Evolutionary conservation across 2,329 filamentous ascomycete genomes (phyloP).

Genomic region (Phialophora verrucosa): DNA sequence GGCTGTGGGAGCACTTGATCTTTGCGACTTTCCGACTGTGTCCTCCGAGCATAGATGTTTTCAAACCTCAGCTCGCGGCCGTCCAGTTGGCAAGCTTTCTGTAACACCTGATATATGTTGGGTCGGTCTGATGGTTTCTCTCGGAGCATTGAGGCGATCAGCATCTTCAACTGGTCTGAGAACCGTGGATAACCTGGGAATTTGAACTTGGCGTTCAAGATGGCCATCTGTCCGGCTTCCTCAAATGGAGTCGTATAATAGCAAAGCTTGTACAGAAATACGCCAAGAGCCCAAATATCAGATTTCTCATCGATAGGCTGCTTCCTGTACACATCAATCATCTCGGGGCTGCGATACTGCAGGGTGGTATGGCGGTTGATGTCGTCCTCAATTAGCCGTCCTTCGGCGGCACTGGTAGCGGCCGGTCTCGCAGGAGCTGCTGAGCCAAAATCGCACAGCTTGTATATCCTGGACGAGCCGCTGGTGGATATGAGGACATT

Average conservation of each 20-base stretch:
- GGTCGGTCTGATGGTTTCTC: constrained; percentile 80
- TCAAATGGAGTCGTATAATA: constrained; percentile 99
- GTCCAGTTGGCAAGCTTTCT: constrained; percentile 87
- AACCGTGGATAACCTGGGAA: constrained; percentile 88
- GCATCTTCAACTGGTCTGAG: constrained; percentile 83
- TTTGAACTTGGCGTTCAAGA: constrained; percentile 92
- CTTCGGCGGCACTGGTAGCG: constrained; percentile 84
- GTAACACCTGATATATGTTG: constrained; percentile 91
- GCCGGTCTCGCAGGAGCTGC: constrained; percentile 82
- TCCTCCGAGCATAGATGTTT: constrained; percentile 75
- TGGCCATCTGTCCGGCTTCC: constrained; percentile 95
- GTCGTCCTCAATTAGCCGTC: constrained; percentile 91
- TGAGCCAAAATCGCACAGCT: constrained; percentile 97
- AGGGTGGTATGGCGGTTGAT: constrained; percentile 96
- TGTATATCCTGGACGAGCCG: constrained; percentile 76
- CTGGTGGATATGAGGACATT: constrained; percentile 86
- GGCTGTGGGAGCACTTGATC: constrained; percentile 66
- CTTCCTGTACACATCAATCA: constrained; percentile 97
- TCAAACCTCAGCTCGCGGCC: constrained; percentile 83
- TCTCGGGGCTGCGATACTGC: constrained; percentile 96
- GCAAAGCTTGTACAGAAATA: constrained; percentile 95
- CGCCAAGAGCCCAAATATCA: constrained; percentile 96
- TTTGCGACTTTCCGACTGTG: constrained; percentile 67
- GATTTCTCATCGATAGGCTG: constrained; percentile 98
- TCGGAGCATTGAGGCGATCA: constrained; percentile 91